Base-by-base conservation (phyloP, 306 rosid genomes). In the Bauhinia variegata region DNA sequence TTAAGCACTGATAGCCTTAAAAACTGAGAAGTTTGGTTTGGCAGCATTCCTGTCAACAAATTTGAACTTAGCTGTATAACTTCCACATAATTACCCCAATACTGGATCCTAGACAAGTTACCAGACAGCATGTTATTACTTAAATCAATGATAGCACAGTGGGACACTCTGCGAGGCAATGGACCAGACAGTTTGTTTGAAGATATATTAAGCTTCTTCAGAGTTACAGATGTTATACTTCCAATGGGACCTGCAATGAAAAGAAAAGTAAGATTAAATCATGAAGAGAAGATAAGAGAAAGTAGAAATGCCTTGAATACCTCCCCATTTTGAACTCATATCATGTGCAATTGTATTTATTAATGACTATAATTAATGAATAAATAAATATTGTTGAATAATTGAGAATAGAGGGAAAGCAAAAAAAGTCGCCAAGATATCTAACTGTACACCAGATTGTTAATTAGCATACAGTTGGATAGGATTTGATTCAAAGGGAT, bases 81-180 rank as follows among this genome's bases (percentile, higher is more conserved):
- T 79, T 89, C 89, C 6, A 87, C 83, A 78, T 87, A 78, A 76
- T 87, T 85, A 36, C 95, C 95, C 96, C 96, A 89, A 72, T 78
- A 71, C 58, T 58, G 80, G 68, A 87, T 81, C 82, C 86, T 82
- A 23, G 89, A 83, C 61, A 89, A 16, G 63, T 85, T 61, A 43
- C 91, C 95, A 0, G 83, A 85, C 33, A 89, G 73, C 75, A 47
- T 75, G 70, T 89, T 89, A 46, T 87, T 87, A 67, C 96, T 87
- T 65, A 89, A 78, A 74, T 89, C 96, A 68, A 89, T 18, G 58
- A 73, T 48, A 44, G 85, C 63, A 66, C 96, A 89, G 41, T 76
- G 88, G 10, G 91, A 89, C 50, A 87, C 77, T 48, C 4, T 82
- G 63, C 81, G 65, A 65, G 96, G 96, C 66, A 89, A 81, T 64